Conservation (phyloP, 2,329 filamentous ascomycete species). For the Aspergillus jensenii region DNA sequence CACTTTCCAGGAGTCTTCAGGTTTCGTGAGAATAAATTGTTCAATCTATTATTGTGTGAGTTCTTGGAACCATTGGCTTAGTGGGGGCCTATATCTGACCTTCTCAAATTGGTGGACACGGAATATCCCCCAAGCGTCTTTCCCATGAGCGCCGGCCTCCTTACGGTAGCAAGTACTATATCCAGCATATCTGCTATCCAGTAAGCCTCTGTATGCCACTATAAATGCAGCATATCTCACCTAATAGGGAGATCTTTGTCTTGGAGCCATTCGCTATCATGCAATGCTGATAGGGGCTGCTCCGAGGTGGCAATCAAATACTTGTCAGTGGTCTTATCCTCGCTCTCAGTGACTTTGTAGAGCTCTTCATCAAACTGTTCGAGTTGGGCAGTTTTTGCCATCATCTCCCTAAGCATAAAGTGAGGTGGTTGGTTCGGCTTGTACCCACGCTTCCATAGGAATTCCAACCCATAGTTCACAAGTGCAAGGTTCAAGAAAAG, state of each 20-base stretch:
- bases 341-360: slow-evolving; percentile 87
- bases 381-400: slow-evolving; percentile 97
- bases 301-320: slow-evolving; percentile 81
- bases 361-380: slow-evolving; percentile 97
- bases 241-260: slow-evolving; percentile 85
- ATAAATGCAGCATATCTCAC: slow-evolving; percentile 40
- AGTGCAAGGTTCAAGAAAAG: slow-evolving; percentile 90
- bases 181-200: slow-evolving; percentile 64
- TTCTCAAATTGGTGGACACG: slow-evolving; percentile 98
- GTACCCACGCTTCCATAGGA: slow-evolving; percentile 78
- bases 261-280: slow-evolving; percentile 90
- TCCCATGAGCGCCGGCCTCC: slow-evolving; percentile 87
- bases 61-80: not conserved
- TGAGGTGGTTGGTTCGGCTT: slow-evolving; percentile 82
- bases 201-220: slow-evolving; percentile 9
- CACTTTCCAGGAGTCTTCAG: slow-evolving; percentile 86
- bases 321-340: slow-evolving; percentile 86
- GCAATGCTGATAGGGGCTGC: slow-evolving; percentile 89
- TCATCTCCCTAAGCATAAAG: slow-evolving; percentile 92
- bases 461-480: slow-evolving; percentile 92
- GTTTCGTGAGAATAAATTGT: slow-evolving; percentile 78
- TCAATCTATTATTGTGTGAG: slow-evolving; percentile 56
- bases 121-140: slow-evolving; percentile 97
- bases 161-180: slow-evolving; percentile 95
- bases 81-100: slow-evolving; percentile 41